phyloP scores from a whole-genome alignment of 306 rosid species.

The Prinsepia uniflora region DNA sequence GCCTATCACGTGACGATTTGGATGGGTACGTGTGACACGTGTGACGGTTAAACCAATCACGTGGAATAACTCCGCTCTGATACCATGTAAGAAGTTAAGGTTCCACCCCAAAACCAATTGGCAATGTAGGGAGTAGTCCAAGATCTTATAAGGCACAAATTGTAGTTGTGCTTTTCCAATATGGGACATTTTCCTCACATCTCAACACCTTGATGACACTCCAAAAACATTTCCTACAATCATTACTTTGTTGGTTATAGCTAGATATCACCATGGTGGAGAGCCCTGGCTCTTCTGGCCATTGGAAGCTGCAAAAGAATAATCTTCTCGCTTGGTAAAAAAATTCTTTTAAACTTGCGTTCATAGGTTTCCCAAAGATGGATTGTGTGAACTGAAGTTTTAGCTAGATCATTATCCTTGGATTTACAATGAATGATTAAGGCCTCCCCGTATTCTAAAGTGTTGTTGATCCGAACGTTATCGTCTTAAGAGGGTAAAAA shows the following conservation, averaged over 20 bases:
- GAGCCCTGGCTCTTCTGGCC: not conserved
- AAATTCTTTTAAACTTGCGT: not conserved
- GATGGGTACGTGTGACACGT: no score
- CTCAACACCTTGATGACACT: no score
- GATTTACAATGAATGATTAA: not conserved
- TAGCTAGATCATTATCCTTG: not conserved
- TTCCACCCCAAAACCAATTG: no score
- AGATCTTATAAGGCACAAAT: no score
- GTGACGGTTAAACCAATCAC: no score
- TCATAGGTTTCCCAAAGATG: not conserved
- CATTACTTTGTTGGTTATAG: not conserved
- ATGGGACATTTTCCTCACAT: no score
- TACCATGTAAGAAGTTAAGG: no score
- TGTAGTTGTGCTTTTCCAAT: no score
- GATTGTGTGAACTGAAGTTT: not conserved
- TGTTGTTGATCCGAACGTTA: not conserved
- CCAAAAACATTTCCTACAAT: not conserved
- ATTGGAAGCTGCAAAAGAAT: slow-evolving; percentile 5
- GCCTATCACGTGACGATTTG: no score
- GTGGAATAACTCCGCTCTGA: no score
- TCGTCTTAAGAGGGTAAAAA: not conserved
- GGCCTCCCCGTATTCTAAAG: not conserved
- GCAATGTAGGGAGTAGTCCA: no score
- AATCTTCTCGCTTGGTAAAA: not conserved
- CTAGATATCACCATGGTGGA: not conserved